Evolutionary conservation across 768 basidiomycete species (phyloP), one percentile per base, ranked within the genome.

Genomic region (Cubamyces sp.): DNA sequence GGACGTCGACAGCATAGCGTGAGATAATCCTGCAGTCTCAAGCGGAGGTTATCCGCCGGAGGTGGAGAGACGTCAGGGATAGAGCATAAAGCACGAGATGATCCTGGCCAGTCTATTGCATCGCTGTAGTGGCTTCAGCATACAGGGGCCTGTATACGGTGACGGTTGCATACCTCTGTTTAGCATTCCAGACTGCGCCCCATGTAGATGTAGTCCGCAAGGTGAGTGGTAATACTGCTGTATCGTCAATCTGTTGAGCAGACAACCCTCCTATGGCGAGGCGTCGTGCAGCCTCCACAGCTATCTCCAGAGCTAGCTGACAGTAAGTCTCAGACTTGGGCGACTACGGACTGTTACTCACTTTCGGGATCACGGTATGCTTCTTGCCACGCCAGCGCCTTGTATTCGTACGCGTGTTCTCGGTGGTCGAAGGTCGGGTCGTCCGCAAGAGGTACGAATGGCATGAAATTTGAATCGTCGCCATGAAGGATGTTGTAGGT

Each of bases 401-500:
- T 69, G 69, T 87, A 82, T 5, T 81, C 76, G 15, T 67, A 54
- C 2, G 73, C 66, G 64, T 88, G 82, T 16, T 53, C 66, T 3
- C 47, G 30, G 37, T 70, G 73, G 52, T 83, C 65, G 64, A 91
- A 91, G 0, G 49, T 66, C 3, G 79, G 78, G 46, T 90, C 88
- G 66, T 91, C 87, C 0, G 82, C 77, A 54, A 83, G 84, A 1
- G 88, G 87, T 6, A 88, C 71, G 69, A 88, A 91, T 2, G 78
- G 76, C 78, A 89, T 80, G 21, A 74, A 71, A 61, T 79, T 75
- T 6, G 83, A 74, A 60, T 90, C 88, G 61, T 90, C 87, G 3
- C 84, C 87, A 18, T 76, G 74, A 47, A 79, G 76, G 16, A 85
- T 74, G 48, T 76, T 86, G 48, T 79, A 77, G 12, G 69, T 65